Conservation (phyloP, 1,284 basidiomycete species). For the Sporisorium reilianum region DNA sequence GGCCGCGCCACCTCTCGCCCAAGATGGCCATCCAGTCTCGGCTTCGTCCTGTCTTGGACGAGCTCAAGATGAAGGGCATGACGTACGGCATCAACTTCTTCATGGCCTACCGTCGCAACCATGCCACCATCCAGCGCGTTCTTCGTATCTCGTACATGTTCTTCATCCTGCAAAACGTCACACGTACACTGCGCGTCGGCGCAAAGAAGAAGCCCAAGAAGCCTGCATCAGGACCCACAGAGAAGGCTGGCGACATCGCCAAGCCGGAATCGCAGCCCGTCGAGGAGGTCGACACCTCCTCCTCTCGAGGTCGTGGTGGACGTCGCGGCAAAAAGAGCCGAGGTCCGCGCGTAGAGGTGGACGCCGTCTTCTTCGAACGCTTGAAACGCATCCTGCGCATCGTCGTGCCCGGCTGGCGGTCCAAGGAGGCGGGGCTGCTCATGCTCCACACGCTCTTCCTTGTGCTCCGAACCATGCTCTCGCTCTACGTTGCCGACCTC, state of each 20-base stretch:
- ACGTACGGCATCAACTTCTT: slow-evolving; percentile 51
- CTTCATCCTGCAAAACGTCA: slow-evolving; percentile 52
- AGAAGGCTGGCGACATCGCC: slow-evolving; percentile 29
- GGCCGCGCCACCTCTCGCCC: background rate
- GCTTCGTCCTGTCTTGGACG: slow-evolving; percentile 50
- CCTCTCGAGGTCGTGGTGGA: slow-evolving; percentile 35
- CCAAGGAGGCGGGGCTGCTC: slow-evolving; percentile 87
- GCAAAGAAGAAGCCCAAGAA: slow-evolving; percentile 52
- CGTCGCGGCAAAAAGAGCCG: slow-evolving; percentile 44
- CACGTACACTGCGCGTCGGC: slow-evolving; percentile 50
- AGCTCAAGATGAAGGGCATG: slow-evolving; percentile 56
- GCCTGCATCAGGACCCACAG: slow-evolving; percentile 19
- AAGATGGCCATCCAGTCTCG: slow-evolving; percentile 63
- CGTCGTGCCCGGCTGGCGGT: slow-evolving; percentile 85
- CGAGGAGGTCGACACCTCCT: slow-evolving; percentile 34
- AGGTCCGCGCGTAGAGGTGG: slow-evolving; percentile 75
- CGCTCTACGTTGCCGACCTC: slow-evolving; percentile 92
- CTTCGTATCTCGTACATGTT: slow-evolving; percentile 56
- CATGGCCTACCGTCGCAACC: slow-evolving; percentile 60
- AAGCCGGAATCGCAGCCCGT: slow-evolving; percentile 17
- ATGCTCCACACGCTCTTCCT: slow-evolving; percentile 88
- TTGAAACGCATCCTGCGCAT: slow-evolving; percentile 84
- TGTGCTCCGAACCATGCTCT: slow-evolving; percentile 88
- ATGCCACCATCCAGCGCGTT: slow-evolving; percentile 58
- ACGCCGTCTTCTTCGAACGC: slow-evolving; percentile 87